Evolutionary conservation across 805 yeast species (phyloP).

Genomic region (Yamadazyma takamatsuzukensis): DNA sequence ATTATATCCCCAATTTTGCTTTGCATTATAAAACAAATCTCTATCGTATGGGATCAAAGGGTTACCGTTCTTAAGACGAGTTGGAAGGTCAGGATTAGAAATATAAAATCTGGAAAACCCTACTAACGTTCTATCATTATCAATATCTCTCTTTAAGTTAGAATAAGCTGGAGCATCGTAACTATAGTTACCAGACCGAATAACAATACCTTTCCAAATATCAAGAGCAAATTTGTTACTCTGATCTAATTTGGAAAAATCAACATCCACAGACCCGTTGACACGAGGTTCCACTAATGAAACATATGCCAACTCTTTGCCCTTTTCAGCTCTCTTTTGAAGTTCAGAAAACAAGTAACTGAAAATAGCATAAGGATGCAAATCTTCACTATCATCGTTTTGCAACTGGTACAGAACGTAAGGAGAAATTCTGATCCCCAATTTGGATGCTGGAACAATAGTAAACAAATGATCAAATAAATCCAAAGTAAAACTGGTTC

Average conservation of each 20-base stretch:
- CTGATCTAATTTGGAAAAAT: constrained; percentile 12
- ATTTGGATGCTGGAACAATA: constrained; percentile 13
- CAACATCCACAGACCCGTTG: constrained; percentile 15
- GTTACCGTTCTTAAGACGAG: constrained; percentile 32
- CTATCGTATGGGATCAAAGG: constrained; percentile 38
- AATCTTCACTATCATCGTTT: constrained; percentile 17
- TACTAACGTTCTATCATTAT: constrained; percentile 37
- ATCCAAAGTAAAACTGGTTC: constrained; percentile 17
- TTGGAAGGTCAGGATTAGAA: constrained; percentile 43
- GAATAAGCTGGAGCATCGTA: constrained; percentile 21
- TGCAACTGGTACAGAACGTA: constrained; percentile 19
- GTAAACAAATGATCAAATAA: constrained; percentile 17
- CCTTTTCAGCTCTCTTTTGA: constrained; percentile 13
- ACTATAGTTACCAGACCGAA: constrained; percentile 18
- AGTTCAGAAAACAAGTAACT: constrained; percentile 10
- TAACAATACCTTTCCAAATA: constrained; percentile 26
- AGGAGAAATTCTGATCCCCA: constrained; percentile 18
- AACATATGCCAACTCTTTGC: constrained; percentile 16
- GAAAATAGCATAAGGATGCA: constrained; percentile 13
- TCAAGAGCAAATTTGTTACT: constrained; percentile 19
- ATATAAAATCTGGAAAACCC: constrained; percentile 37
- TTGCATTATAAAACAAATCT: constrained; percentile 33
- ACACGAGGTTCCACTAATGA: constrained; percentile 30
- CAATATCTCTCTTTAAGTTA: constrained; percentile 12
- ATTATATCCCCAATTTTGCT: constrained; percentile 26